Evolutionary conservation across 179 eudicot genomes (phyloP).

Genomic region (Gypsophila paniculata): DNA sequence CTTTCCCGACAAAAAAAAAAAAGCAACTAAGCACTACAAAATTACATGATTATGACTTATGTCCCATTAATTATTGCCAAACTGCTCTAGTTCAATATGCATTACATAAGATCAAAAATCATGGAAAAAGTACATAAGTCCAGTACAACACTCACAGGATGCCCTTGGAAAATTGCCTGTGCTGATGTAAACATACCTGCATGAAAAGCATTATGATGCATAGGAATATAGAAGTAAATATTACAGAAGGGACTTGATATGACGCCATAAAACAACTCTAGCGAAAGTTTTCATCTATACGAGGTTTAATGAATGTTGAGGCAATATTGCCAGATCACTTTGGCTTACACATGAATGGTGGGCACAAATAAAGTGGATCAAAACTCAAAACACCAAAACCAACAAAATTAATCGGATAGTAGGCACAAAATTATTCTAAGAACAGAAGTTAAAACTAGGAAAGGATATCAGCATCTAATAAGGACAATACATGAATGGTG

Average conservation of each 20-base stretch:
- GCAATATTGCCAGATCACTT: not conserved
- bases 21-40: conserved; percentile 3
- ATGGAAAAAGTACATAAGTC: conserved; percentile 3
- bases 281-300: not conserved
- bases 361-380: not conserved
- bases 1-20: conserved; percentile 6
- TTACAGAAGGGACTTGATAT: not conserved
- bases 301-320: conserved; percentile 2
- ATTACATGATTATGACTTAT: not conserved
- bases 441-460: too few species aligned
- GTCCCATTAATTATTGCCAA: not conserved
- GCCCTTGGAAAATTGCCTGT: conserved; percentile 66
- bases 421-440: too few species aligned
- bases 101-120: not conserved
- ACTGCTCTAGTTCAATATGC: not conserved
- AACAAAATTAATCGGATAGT: not conserved
- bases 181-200: conserved; percentile 86
- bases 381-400: not conserved
- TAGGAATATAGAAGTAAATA: conserved; percentile 2
- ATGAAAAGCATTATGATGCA: conserved; percentile 19
- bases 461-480: too few species aligned
- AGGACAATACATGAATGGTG: not conserved
- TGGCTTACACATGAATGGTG: not conserved
- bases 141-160: conserved; percentile 52
- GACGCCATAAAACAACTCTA: not conserved